These are phyloP conservation scores for Luzula sylvatica DNA, from an alignment of 176 grass and related monocot species.

Conservation along the genomic window DNA sequence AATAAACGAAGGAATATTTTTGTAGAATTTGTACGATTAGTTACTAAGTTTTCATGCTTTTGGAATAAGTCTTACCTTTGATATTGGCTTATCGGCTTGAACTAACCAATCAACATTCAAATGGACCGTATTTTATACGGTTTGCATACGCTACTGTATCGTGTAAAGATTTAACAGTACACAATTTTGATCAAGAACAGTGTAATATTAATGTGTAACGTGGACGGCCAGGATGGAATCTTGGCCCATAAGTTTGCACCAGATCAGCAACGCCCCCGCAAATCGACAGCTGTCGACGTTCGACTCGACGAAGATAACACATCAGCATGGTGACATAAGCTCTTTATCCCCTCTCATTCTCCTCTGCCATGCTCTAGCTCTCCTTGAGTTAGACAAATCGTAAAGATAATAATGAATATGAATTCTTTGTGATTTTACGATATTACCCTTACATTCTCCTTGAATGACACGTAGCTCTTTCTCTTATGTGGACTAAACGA, in stretches of 20 bases:
- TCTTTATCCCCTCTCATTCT: conserved; percentile 1
- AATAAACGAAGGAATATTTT: conserved; percentile 7
- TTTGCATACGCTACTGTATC: too few relatives aligned
- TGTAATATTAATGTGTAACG: conserved; percentile 15
- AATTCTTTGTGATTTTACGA: neutral
- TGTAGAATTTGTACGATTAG: neutral
- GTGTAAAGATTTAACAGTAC: conserved; percentile 6
- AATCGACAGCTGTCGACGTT: conserved; percentile 20
- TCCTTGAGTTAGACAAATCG: conserved; percentile 9
- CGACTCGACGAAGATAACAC: conserved; percentile 11
- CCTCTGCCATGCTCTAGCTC: neutral
- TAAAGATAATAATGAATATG: conserved; percentile 13
- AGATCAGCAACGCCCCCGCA: conserved; percentile 1
- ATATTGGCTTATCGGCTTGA: conserved; percentile 11
- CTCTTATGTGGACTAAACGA: conserved; percentile 25
- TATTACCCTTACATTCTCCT: neutral
- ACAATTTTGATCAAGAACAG: neutral
- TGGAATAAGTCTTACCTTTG: conserved; percentile 7
- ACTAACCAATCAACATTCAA: conserved; percentile 12
- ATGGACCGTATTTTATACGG: too few relatives aligned
- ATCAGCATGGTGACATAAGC: conserved; percentile 4
- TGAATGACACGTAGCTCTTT: conserved; percentile 1
- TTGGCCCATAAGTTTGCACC: neutral
- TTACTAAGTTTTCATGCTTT: conserved; percentile 5
- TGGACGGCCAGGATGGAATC: conserved; percentile 18